Evolutionary conservation across 805 yeast genomes (phyloP), one percentile per base, ranked within the genome.

Genomic region (Myxozyma neotropica): DNA sequence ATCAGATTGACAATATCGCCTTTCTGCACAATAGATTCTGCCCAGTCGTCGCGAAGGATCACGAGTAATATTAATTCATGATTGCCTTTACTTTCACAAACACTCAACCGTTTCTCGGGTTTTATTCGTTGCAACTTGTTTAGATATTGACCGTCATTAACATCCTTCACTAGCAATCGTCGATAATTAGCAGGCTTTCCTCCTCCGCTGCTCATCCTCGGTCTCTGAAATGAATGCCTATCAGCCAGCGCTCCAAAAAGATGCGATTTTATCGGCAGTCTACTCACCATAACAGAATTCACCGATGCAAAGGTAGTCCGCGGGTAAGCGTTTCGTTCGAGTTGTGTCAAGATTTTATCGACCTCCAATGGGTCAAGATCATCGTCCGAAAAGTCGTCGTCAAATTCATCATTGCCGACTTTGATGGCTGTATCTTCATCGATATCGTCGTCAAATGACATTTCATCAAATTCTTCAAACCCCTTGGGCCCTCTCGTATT

Each of bases 1-100:
- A 74, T 59, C 4, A 74, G 45, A 47, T 75, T 74, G 12, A 75
- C 45, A 2, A 66, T 55, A 40, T 75, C 77, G 6, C 70, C 73
- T 1, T 43, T 61, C 12, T 42, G 53, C 7, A 70, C 68, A 1
- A 46, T 54, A 2, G 67, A 44, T 0, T 60, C 60, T 27, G 23
- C 3, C 78, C 78, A 74, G 13, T 68, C 51, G n/a, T 68, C 70
- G 13, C 68, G 61, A 21, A 71, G 58, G 10, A 64, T 24, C 12
- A 71, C 49, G 21, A 31, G 33, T 26, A 53, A 21, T 21, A 13
- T 5, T 13, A 24, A n/a, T 1, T 10, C 31, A 21, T 19, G 10
- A 15, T 17, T 7, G 8, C 5, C 31, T 15, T 42, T 42, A 15
- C 6, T 10, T 23, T 48, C 53, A 15, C 19, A 4, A 2, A 24